These are phyloP conservation scores for Talaromyces funiculosus DNA, from an alignment of 2,329 filamentous ascomycete species.

Conservation along the genomic window DNA sequence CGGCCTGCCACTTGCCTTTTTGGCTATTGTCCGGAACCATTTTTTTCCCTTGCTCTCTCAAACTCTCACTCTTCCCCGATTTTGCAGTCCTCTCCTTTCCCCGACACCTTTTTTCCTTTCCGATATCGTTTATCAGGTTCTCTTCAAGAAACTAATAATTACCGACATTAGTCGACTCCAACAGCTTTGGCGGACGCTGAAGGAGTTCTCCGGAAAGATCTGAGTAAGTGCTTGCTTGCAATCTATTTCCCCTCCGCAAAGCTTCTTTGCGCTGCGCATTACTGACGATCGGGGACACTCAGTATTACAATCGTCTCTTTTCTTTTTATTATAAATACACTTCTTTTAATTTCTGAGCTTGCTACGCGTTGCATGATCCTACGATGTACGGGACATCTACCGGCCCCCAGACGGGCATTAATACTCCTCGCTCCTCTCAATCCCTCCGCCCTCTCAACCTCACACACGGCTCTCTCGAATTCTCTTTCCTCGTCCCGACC, in stretches of 20 bases:
- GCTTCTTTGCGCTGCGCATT: neutral
- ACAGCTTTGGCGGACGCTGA: slow-evolving; percentile 12
- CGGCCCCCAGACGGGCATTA: slow-evolving; percentile 90
- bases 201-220: slow-evolving; percentile 8
- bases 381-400: slow-evolving; percentile 76
- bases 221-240: neutral
- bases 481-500: slow-evolving; percentile 91
- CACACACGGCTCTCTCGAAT: slow-evolving; percentile 89
- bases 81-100: neutral
- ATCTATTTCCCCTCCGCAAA: neutral
- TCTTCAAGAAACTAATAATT: neutral
- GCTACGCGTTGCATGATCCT: slow-evolving; percentile 5
- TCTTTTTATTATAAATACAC: neutral
- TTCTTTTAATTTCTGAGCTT: neutral
- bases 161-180: slow-evolving; percentile 10
- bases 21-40: neutral
- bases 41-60: neutral
- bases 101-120: neutral
- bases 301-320: neutral
- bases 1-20: neutral
- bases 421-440: slow-evolving; percentile 87
- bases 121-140: neutral
- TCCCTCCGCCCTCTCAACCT: slow-evolving; percentile 88
- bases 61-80: too few species aligned
- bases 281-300: neutral